Evolutionary conservation across 371 early-diverging fungal genomes (phyloP), one percentile per base, ranked within the genome.

Genomic region (Zychaea mexicana): DNA sequence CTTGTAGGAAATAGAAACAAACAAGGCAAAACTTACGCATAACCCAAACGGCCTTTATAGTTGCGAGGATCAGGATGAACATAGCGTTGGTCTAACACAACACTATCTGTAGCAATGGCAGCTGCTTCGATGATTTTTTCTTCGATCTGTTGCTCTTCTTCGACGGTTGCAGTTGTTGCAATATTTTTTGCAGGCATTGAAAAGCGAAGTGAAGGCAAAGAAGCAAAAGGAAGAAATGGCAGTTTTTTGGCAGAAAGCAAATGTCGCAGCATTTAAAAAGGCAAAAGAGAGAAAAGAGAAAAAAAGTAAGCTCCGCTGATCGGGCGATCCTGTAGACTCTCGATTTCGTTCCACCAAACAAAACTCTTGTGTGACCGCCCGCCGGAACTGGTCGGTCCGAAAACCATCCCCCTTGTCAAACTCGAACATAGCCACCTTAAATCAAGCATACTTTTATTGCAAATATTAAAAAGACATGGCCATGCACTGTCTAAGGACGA

Each of bases 11-110:
- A n/a, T n/a, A n/a, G n/a, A n/a, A n/a, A n/a, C n/a, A n/a, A n/a
- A n/a, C n/a, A n/a, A n/a, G n/a, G n/a, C n/a, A n/a, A n/a, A n/a
- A 57, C 59, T 57, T 58, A 62, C 62, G 74, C 74, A 42, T 74
- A 74, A 31, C 74, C 74, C 2, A 74, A 47, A n/a, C 71, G 64
- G 5, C 73, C 73, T 65, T 58, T 65, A 42, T 60, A 66, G 1
- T 22, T 39, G 7, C 39, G 15, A 22, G 66, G 66, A 32, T 60
- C 33, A 21, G 60, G 47, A 56, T 66, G 66, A 15, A 49, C 57
- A 21, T 32, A 39, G 0, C 54, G 62, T 17, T 45, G 8, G 15
- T 60, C 21, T 30, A 57, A 12, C n/a, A 6, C 49, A 19, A n/a
- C 49, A 49, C 6, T 24, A 7, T 24, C 49, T n/a, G n/a, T n/a